These are phyloP conservation scores for Diplocarpon rosae DNA, from an alignment of 2,329 filamentous ascomycete genomes.

Conservation along the genomic window DNA sequence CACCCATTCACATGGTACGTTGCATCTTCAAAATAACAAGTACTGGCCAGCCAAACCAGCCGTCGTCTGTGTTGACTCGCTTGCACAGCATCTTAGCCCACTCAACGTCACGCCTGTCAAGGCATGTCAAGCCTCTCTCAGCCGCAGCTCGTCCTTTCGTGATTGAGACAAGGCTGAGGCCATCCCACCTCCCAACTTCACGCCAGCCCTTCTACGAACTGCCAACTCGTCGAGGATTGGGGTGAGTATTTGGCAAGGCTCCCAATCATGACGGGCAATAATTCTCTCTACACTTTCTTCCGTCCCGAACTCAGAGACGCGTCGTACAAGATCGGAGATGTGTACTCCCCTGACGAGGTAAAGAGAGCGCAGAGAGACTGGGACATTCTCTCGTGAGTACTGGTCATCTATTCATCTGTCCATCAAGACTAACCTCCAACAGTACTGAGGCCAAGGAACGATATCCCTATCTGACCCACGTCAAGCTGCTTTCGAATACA, in stretches of 20 bases:
- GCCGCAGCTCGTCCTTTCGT: too few relatives aligned
- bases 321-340: slow-evolving; percentile 9
- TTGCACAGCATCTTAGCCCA: too few relatives aligned
- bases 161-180: too few relatives aligned
- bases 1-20: too few relatives aligned
- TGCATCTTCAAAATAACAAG: too few relatives aligned
- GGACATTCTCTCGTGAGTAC: slow-evolving; percentile 3
- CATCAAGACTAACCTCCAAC: not conserved
- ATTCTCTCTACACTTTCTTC: slow-evolving; percentile 2
- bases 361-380: slow-evolving; percentile 2
- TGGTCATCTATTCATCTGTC: not conserved
- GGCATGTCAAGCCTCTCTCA: too few relatives aligned
- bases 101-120: too few relatives aligned
- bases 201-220: too few relatives aligned
- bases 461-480: slow-evolving; percentile 10
- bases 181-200: too few relatives aligned
- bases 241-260: too few relatives aligned
- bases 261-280: not conserved
- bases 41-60: too few relatives aligned
- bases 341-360: slow-evolving; percentile 4
- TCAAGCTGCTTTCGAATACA: slow-evolving; percentile 6
- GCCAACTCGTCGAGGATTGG: not conserved
- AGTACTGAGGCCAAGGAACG: not conserved
- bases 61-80: too few relatives aligned
- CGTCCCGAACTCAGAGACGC: slow-evolving; percentile 1